Base-by-base conservation (phyloP, 306 rosid species). In the Glycine latifolia region DNA sequence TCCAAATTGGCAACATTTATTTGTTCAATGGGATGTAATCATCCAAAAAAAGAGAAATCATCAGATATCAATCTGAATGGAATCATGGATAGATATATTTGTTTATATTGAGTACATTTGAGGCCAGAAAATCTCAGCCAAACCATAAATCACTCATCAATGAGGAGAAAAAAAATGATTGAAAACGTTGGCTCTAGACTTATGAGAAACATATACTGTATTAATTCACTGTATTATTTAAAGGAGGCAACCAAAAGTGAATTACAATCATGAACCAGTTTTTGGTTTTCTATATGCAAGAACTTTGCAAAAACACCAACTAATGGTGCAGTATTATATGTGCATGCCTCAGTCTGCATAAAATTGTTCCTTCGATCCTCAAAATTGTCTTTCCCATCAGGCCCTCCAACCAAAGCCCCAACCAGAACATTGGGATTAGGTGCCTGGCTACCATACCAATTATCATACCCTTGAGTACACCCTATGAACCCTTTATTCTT, bases 301-400 rank as follows among this genome's bases (percentile, higher is more conserved):
- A 93, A 81, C 80, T 91, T 95, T 0, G 98, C 97, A 82, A 96
- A 96, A 86, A 94, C 87, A 41, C 90, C 97, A 33, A 96, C 92
- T 63, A 96, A 88, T 7, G 99, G 98, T 4, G 99, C 97, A 79
- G 97, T 94, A 47, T 96, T 96, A 15, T 96, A 96, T 4, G 99
- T 96, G 79, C 99, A 96, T 8, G 99, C 99, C 86, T 96, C 99
- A 3, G 99, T 96, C 69, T 96, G 99, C 98, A 92, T 85, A n/a
- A 74, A 96, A 71, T 96, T 96, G 60, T 75, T 67, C 79, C 99
- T 93, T 50, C 73, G 66, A 74, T 96, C 99, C 50, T 83, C 75
- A 85, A 96, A 96, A 48, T 86, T 73, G 54, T 93, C 99, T 16
- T 88, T 26, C n/a, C 61, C 71, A 89, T 96, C 97, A 7, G 99